A percentile compares a stretch with the other conserved stretches of the same genome.
phyloP scores from a whole-genome alignment of 148 eudicot genomes.

The Cornus suecica region DNA sequence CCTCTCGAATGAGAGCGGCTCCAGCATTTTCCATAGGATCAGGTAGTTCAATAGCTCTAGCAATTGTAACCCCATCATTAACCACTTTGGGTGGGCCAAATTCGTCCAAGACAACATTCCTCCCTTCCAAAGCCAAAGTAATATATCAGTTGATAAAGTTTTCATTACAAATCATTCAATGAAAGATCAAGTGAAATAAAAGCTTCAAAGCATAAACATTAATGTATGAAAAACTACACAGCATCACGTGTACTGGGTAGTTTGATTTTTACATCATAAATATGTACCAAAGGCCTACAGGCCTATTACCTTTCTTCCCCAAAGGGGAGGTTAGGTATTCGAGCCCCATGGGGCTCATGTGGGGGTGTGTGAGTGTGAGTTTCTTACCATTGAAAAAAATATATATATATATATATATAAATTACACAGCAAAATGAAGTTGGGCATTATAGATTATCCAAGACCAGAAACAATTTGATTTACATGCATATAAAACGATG shows the following conservation, averaged over 20 bases:
- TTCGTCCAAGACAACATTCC: slow-evolving; percentile 95
- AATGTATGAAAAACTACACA: background rate
- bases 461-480: background rate
- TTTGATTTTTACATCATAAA: too few relatives aligned
- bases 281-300: too few relatives aligned
- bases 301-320: too few relatives aligned
- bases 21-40: slow-evolving; percentile 99
- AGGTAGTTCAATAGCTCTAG: slow-evolving; percentile 93
- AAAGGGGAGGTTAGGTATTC: too few relatives aligned
- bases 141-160: slow-evolving; percentile 3
- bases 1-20: slow-evolving; percentile 95
- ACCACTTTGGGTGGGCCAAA: slow-evolving; percentile 86
- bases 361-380: too few relatives aligned
- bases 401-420: background rate
- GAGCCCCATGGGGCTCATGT: too few relatives aligned
- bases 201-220: background rate
- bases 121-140: slow-evolving; percentile 44
- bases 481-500: too few relatives aligned
- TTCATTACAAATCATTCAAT: background rate
- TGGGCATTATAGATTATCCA: background rate
- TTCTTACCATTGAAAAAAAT: too few relatives aligned
- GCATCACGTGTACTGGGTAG: too few relatives aligned
- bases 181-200: background rate
- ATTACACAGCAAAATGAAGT: too few relatives aligned
- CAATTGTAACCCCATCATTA: slow-evolving; percentile 97